Evolutionary conservation across 352 stramenopile species (phyloP).

Genomic region (Phytophthora palmivora): DNA sequence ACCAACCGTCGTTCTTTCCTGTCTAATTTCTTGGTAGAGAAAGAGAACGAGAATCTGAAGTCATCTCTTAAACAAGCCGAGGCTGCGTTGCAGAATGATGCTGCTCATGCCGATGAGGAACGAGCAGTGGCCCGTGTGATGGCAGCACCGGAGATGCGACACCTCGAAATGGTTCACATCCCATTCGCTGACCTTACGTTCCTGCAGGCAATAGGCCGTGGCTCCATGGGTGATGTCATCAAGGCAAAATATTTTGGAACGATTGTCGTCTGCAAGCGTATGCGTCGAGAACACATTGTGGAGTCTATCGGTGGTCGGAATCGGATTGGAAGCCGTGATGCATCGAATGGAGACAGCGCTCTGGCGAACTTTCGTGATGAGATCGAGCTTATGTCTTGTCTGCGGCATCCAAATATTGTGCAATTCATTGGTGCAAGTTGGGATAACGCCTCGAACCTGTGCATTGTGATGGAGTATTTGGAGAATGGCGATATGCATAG

Average conservation of each 20-base stretch:
- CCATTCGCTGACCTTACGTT: constrained; percentile 86
- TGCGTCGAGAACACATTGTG: constrained; percentile 86
- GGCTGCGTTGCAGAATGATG: constrained; percentile 82
- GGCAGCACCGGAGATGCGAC: constrained; percentile 73
- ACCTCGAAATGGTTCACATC: constrained; percentile 85
- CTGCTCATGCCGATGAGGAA: constrained; percentile 75
- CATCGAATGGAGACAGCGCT: constrained; percentile 38
- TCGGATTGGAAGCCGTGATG: constrained; percentile 23
- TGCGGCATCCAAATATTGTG: constrained; percentile 90
- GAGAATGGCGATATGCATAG: constrained; percentile 91
- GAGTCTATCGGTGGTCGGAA: constrained; percentile 31
- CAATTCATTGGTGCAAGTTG: constrained; percentile 91
- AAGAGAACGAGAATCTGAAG: constrained; percentile 86
- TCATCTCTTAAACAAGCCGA: constrained; percentile 83
- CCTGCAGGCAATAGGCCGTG: constrained; percentile 77
- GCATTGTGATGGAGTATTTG: constrained; percentile 92
- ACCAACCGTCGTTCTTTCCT: constrained; percentile 86
- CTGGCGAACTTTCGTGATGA: constrained; percentile 87
- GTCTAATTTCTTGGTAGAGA: constrained; percentile 84
- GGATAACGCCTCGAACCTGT: constrained; percentile 90
- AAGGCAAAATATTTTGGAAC: constrained; percentile 90
- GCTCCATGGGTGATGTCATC: constrained; percentile 90
- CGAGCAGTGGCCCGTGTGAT: constrained; percentile 73
- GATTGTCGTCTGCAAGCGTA: constrained; percentile 88
- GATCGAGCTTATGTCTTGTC: constrained; percentile 86